Base-by-base conservation (phyloP, 192 early-diverging fungal species). In the Phlyctochytrium planicorne region DNA sequence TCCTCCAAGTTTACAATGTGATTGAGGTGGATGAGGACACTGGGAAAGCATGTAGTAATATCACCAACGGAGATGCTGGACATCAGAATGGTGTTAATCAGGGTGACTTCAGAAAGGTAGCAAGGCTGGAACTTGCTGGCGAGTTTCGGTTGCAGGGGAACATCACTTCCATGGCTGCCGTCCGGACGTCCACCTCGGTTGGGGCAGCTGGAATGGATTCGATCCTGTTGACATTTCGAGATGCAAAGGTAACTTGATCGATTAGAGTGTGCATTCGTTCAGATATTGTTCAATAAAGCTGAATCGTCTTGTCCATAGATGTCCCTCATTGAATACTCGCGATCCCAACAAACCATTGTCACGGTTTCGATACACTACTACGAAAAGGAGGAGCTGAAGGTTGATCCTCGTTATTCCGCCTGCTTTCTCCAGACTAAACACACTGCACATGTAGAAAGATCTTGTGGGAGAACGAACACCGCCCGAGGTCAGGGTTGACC, bases 341-440 rank as follows among this genome's bases (percentile, higher is more conserved):
- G 78, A 2, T 80, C 84, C 35, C 86, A 85, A 4, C 86, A 94
- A 60, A 78, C 80, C 33, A 81, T 97, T 61, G 85, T 91, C 0
- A 98, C 97, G 1, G 92, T 97, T 25, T 97, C 95, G 10, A 89
- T 98, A 23, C 97, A 98, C 78, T 95, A 91, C 73, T 98, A 97
- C 75, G 97, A 98, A 74, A 83, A 93, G 33, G 97, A 96, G 53
- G 88, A 91, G 63, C 88, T 92, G 60, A 90, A 90, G 82, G 88
- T 88, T 78, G 23, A 35, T n/a, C 33, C 4, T 55, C 17, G n/a
- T 20, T 59, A 29, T 3, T 3, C 10, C 52, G 23, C 14, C 25
- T 34, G 23, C 34, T 53, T 50, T 50, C 62, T 40, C 64, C 24
- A 29, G 29, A 52, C 35, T 12, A 10, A 27, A 0, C 50, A 33